These are phyloP conservation scores for Anacardium occidentale DNA, from an alignment of 345 rosid species.

Conservation along the genomic window DNA sequence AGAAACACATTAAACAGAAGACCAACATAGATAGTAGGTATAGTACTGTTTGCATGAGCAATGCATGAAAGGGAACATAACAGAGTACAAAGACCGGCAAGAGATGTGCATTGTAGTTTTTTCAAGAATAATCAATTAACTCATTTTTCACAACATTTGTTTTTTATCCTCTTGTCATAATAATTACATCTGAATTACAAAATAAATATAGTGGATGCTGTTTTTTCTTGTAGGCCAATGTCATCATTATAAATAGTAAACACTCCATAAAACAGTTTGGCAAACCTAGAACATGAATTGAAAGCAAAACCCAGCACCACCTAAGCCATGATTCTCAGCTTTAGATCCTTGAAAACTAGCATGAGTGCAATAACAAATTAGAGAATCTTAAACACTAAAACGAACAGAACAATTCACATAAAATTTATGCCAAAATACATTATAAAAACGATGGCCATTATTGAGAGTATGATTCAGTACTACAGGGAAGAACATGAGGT, in stretches of 20 bases:
- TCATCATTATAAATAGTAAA: background rate
- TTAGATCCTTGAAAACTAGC: background rate
- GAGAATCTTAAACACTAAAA: background rate
- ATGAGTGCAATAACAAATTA: background rate
- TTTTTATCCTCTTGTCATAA: background rate
- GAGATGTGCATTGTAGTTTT: background rate
- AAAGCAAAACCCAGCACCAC: background rate
- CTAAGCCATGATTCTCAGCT: background rate
- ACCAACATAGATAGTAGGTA: background rate
- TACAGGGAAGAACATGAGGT: too few species aligned
- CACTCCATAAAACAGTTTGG: background rate
- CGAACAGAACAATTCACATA: slow-evolving; percentile 10
- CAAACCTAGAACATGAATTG: background rate
- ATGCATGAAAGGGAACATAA: background rate
- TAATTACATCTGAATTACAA: background rate
- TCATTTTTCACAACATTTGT: background rate
- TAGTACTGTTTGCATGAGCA: background rate
- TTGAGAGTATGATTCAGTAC: background rate
- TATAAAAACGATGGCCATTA: background rate
- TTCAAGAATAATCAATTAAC: background rate
- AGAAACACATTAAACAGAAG: too few species aligned
- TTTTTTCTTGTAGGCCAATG: background rate
- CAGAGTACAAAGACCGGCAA: background rate
- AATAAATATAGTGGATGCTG: background rate
- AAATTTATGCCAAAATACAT: slow-evolving; percentile 8